Percentiles rank a stretch among this genome's conserved stretches.
Evolutionary conservation across 352 stramenopile genomes (phyloP).

Genomic region (Phytophthora agathidicida): DNA sequence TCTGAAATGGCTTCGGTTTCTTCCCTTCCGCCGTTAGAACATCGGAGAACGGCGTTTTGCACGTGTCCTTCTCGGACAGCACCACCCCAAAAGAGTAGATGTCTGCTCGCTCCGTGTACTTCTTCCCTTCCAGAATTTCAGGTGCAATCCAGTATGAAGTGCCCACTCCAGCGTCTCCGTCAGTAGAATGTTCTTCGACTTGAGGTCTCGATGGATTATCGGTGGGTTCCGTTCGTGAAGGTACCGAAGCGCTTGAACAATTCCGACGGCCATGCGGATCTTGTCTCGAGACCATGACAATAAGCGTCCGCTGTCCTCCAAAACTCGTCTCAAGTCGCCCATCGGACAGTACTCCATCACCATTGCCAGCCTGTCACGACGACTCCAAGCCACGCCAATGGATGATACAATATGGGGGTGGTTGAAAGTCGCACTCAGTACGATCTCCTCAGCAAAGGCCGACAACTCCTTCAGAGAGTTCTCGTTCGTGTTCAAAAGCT

Average conservation of each 20-base stretch:
- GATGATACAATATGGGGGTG: conserved; percentile 44
- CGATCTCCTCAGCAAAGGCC: conserved; percentile 42
- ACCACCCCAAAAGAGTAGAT: conserved; percentile 74
- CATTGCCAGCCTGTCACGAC: conserved; percentile 42
- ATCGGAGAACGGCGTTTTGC: conserved; percentile 32
- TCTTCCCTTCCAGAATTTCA: conserved; percentile 22
- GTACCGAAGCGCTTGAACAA: conserved; percentile 40
- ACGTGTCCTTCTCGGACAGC: conserved; percentile 47
- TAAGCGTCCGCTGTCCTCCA: conserved; percentile 13
- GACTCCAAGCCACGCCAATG: conserved; percentile 48
- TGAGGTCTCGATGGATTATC: conserved; percentile 57
- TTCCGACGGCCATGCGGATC: conserved; percentile 35
- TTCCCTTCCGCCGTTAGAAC: conserved; percentile 22
- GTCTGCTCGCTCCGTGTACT: conserved; percentile 64
- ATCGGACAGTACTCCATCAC: conserved; percentile 34
- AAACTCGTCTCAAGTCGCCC: conserved; percentile 27
- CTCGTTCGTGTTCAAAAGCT: conserved; percentile 32
- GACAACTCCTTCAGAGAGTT: conserved; percentile 20
- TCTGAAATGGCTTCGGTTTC: conserved; percentile 41
- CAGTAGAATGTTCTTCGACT: conserved; percentile 45
- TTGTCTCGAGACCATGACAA: conserved; percentile 36
- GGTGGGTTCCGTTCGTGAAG: conserved; percentile 25
- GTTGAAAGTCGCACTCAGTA: conserved; percentile 32
- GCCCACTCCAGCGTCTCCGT: conserved; percentile 31
- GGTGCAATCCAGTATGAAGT: conserved; percentile 60